phyloP scores from a whole-genome alignment of 202 grass and related monocot species.

The Sporobolus alterniflorus region DNA sequence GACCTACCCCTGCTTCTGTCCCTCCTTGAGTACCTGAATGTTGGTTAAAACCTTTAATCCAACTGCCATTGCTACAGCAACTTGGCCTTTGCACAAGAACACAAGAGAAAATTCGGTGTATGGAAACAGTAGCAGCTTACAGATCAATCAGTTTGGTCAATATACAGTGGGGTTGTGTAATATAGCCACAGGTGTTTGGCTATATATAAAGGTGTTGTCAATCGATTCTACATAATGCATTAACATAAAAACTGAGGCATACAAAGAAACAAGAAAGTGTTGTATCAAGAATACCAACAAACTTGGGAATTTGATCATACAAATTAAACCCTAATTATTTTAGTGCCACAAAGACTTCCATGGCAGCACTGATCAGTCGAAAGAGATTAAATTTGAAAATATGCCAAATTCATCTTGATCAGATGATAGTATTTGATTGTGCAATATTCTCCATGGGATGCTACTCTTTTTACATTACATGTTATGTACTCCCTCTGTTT shows the following conservation, averaged over 20 bases:
- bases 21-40: slow-evolving; percentile 55
- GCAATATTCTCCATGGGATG: neutral
- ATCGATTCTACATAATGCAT: slow-evolving; percentile 23
- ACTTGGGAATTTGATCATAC: neutral
- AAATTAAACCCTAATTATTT: slow-evolving; percentile 24
- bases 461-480: slow-evolving; percentile 3
- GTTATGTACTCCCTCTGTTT: no score
- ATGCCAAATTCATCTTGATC: slow-evolving; percentile 26
- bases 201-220: neutral
- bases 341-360: neutral
- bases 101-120: neutral
- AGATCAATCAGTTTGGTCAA: neutral
- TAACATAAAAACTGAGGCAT: slow-evolving; percentile 45
- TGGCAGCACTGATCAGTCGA: neutral
- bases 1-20: slow-evolving; percentile 65
- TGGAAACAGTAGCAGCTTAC: neutral
- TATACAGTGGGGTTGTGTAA: neutral
- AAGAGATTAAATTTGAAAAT: neutral
- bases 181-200: neutral
- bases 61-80: neutral
- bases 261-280: slow-evolving; percentile 3
- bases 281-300: neutral
- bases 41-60: neutral
- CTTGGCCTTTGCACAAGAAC: slow-evolving; percentile 11
- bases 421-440: neutral